These are phyloP conservation scores for Hypericum androsaemum DNA, from an alignment of 345 rosid genomes.

Conservation along the genomic window DNA sequence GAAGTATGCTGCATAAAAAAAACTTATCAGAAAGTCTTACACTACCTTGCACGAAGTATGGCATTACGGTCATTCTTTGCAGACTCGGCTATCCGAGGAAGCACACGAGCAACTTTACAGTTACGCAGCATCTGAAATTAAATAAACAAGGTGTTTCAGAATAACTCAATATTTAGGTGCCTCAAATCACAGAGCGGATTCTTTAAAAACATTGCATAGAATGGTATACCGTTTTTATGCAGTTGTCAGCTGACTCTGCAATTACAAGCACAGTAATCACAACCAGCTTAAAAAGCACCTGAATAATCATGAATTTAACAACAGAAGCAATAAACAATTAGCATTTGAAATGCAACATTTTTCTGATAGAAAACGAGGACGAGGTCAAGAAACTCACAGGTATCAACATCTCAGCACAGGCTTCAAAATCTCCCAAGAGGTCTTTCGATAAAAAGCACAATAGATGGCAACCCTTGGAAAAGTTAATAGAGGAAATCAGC, in stretches of 20 bases:
- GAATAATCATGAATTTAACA: slow-evolving; percentile 35
- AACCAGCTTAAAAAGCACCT: slow-evolving; percentile 99
- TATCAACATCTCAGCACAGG: slow-evolving; percentile 86
- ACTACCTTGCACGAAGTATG: slow-evolving; percentile 78
- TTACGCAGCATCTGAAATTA: slow-evolving; percentile 76
- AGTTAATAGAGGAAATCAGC: slow-evolving; percentile 11
- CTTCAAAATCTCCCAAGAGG: slow-evolving; percentile 91
- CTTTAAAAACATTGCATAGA: too few relatives aligned
- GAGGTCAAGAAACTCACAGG: slow-evolving; percentile 51
- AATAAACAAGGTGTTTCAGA: slow-evolving; percentile 1
- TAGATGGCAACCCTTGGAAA: slow-evolving; percentile 76
- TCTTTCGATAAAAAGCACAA: slow-evolving; percentile 92
- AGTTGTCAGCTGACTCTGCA: slow-evolving; percentile 98
- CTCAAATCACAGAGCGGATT: slow-evolving; percentile 7
- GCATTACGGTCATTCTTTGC: slow-evolving; percentile 94
- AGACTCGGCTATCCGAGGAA: slow-evolving; percentile 82
- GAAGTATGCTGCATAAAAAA: slow-evolving; percentile 11
- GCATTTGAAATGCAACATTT: slow-evolving; percentile 11
- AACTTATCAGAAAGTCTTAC: slow-evolving; percentile 5
- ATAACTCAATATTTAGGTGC: background rate
- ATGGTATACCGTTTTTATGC: slow-evolving; percentile 79
- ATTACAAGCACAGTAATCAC: slow-evolving; percentile 99
- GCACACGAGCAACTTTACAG: slow-evolving; percentile 88
- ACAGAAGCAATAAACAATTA: slow-evolving; percentile 15
- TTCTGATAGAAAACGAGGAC: background rate